These are phyloP conservation scores for Epichloe sp. DNA, from an alignment of 2,329 filamentous ascomycete genomes.

Conservation along the genomic window DNA sequence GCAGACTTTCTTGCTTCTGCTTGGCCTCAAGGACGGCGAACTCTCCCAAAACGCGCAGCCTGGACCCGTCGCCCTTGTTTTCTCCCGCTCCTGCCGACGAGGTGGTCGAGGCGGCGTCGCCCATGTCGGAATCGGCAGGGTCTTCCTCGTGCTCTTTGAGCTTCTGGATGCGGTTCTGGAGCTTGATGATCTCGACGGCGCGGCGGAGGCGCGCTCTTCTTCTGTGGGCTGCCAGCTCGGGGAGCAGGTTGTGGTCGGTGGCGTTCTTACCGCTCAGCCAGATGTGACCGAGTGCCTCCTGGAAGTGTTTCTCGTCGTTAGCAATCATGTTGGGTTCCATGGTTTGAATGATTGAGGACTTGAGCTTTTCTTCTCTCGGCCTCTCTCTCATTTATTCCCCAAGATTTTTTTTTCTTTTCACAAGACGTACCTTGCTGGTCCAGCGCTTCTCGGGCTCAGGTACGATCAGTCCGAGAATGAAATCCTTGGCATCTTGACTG, in stretches of 20 bases:
- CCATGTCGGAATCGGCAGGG: slow-evolving; percentile 59
- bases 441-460: slow-evolving; percentile 64
- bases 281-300: slow-evolving; percentile 67
- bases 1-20: slow-evolving; percentile 65
- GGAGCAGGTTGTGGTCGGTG: slow-evolving; percentile 90
- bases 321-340: not conserved
- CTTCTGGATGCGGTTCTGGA: slow-evolving; percentile 87
- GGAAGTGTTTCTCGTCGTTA: not conserved
- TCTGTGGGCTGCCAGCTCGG: slow-evolving; percentile 80
- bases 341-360: not conserved
- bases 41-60: slow-evolving; percentile 7
- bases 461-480: slow-evolving; percentile 72
- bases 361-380: not conserved
- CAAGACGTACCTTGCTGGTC: slow-evolving; percentile 53
- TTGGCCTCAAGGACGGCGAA: slow-evolving; percentile 25
- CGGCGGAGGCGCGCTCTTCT: slow-evolving; percentile 84
- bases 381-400: not conserved
- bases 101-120: slow-evolving; percentile 31
- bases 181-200: slow-evolving; percentile 91
- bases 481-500: slow-evolving; percentile 87
- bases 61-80: slow-evolving; percentile 4
- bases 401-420: no score
- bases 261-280: slow-evolving; percentile 90
- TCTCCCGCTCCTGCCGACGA: slow-evolving; percentile 47
- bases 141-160: slow-evolving; percentile 90